Evolutionary conservation across 768 basidiomycete species (phyloP), one percentile per base, ranked within the genome.

Genomic region (Amanita molliuscula): DNA sequence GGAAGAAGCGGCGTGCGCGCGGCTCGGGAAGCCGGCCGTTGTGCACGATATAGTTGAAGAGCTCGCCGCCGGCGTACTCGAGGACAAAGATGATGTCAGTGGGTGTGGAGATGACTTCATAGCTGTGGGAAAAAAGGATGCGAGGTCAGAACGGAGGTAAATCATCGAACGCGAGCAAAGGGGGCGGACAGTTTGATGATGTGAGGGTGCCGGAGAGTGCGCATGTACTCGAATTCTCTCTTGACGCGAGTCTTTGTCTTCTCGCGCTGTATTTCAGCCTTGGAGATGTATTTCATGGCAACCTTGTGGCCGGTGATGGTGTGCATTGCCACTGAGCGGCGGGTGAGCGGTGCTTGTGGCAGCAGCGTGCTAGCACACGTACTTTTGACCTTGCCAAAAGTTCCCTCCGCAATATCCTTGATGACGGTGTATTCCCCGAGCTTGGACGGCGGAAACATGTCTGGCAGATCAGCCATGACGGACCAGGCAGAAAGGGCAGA

Each of bases 351-450:
- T 21, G 21, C 53, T 56, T 55, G 56, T 58, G 51, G 54, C 38
- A 21, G 49, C 38, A 35, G 41, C 18, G 20, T 21, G 49, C 50
- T n/a, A 50, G 33, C 31, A 18, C 20, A 80, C 91, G 65, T 66
- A 96, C 95, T 89, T 76, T 97, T 98, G 64, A 99, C 96, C 69
- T 96, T 97, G 49, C 95, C 96, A 71, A 98, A 99, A 9, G 91
- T 95, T 3, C 96, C 96, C 56, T 94, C 92, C 16, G 94, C 95
- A 52, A 97, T 86, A 56, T 94, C 92, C 51, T 79, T 68, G 48
- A 84, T 78, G 51, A 98, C 81, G 36, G 79, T 86, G 67, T 97
- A 97, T 70, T 94, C 88, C 40, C 95, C 93, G 28, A 96, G 81
- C 70, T 84, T 84, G 13, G 82, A 79, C 8, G 83, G 71, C 10